Percentiles rank a stretch among this genome's conserved stretches.
These are phyloP conservation scores for Fusarium cyanostomum DNA, from an alignment of 2,329 filamentous ascomycete genomes.

Conservation along the genomic window DNA sequence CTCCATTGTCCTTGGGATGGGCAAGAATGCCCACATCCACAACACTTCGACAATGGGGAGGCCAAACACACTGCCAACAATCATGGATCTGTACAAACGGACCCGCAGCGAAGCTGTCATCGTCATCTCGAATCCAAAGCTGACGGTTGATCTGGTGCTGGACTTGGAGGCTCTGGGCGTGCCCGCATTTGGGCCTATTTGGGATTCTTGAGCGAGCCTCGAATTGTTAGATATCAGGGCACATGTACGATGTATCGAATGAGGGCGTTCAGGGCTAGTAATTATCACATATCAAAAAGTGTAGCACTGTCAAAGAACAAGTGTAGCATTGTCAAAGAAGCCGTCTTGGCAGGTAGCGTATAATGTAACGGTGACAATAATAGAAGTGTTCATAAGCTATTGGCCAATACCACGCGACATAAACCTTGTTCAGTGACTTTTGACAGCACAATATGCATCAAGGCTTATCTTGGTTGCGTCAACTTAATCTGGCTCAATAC, in stretches of 20 bases:
- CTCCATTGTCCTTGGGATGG: conserved; percentile 60
- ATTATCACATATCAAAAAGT: not conserved
- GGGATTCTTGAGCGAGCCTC: conserved; percentile 55
- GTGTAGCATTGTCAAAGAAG: no score
- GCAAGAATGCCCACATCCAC: conserved; percentile 68
- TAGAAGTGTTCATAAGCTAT: no score
- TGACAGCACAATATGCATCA: no score
- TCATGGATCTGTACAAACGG: conserved; percentile 60
- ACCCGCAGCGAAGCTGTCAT: conserved; percentile 72
- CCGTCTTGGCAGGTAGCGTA: no score
- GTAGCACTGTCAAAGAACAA: not conserved
- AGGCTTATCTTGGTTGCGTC: no score
- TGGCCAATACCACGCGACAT: no score
- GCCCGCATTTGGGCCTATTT: conserved; percentile 74
- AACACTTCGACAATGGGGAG: conserved; percentile 67
- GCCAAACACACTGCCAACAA: conserved; percentile 56
- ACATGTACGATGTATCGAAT: not conserved
- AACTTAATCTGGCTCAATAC: no score
- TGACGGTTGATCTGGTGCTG: conserved; percentile 71
- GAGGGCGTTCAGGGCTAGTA: not conserved
- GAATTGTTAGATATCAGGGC: not conserved
- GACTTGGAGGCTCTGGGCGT: conserved; percentile 70
- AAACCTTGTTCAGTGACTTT: no score
- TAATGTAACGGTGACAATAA: no score
- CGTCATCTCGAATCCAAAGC: conserved; percentile 70